Base-by-base conservation (phyloP, 2,329 filamentous ascomycete genomes). In the Diplodia scrobiculata region DNA sequence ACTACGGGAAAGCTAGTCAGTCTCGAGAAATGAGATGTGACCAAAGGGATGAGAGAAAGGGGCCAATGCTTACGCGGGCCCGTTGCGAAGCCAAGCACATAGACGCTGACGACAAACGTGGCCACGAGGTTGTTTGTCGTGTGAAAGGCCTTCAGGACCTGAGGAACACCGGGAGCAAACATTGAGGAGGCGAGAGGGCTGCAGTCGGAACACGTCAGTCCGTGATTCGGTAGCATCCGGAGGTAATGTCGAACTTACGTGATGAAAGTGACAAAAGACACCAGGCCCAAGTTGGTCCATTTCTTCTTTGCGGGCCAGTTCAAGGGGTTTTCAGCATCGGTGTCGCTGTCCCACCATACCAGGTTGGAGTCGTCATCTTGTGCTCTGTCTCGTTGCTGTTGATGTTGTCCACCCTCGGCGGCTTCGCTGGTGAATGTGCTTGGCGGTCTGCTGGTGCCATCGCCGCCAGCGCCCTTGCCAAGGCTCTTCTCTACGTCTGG, bases 1-100 rank as follows among this genome's bases (percentile, higher is more conserved):
- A 77, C 63, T 65, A 21, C 25, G 25, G 25, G 79, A 0, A 80
- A 80, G 5, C 82, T 70, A 7, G 80, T 81, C 1, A 84, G 74
- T 74, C 80, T 80, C 50, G 27, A 32, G 25, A 48, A 36, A 66
- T 7, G 36, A 27, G 67, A 29, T 5, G 11, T 13, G 9, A 17
- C 32, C 25, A 3, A 4, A 25, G 25, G 25, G 25, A 25, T 25
- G 25, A 25, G 25, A 25, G 25, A 25, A 25, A 25, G 25, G 25
- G 25, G 25, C 25, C 25, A 25, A 25, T 25, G 32, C 63, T 48
- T 55, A 65, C 63, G 69, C 5, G 77, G 77, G 0, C 77, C 77
- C 25, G 77, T 70, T 19, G 76, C 76, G 47, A 78, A 79, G 0
- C 77, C 77, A 1, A 79, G 70, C 27, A 79, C 68, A 63, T 78